Evolutionary conservation across 148 eudicot species (phyloP).

Genomic region (Rhododendron simsii): DNA sequence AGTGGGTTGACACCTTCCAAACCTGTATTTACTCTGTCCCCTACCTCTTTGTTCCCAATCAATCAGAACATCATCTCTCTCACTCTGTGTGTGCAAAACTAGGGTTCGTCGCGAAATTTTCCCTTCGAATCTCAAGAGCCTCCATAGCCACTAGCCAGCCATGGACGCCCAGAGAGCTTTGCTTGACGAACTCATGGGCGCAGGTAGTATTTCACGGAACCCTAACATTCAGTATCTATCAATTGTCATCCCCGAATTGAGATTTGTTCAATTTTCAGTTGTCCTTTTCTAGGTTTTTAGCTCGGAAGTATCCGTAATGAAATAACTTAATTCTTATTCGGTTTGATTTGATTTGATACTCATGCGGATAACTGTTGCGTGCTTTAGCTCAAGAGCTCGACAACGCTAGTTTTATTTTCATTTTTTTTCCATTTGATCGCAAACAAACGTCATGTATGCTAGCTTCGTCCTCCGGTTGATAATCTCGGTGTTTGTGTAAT

Average conservation of each 20-base stretch:
- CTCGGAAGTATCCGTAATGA: neutral
- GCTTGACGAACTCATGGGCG: slow-evolving; percentile 97
- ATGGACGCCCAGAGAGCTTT: slow-evolving; percentile 99
- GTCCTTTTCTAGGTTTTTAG: neutral
- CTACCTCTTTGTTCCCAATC: neutral
- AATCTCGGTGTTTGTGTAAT: neutral
- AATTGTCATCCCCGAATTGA: neutral
- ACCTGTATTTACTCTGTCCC: neutral
- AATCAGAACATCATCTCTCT: neutral
- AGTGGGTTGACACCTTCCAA: neutral
- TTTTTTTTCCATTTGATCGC: neutral
- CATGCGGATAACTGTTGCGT: neutral
- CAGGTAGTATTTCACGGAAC: slow-evolving; percentile 41
- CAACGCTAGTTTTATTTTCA: neutral
- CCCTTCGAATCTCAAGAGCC: neutral
- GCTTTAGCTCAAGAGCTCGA: neutral
- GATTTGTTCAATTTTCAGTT: neutral
- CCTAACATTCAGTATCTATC: neutral
- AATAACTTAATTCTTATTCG: neutral
- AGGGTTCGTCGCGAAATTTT: neutral
- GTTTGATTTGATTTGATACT: neutral
- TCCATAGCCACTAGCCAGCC: slow-evolving; percentile 7
- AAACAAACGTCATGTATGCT: neutral
- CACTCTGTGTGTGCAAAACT: neutral
- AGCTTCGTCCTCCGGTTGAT: neutral